phyloP scores from a whole-genome alignment of 257 asterid genomes.

The Schizonepeta tenuifolia region DNA sequence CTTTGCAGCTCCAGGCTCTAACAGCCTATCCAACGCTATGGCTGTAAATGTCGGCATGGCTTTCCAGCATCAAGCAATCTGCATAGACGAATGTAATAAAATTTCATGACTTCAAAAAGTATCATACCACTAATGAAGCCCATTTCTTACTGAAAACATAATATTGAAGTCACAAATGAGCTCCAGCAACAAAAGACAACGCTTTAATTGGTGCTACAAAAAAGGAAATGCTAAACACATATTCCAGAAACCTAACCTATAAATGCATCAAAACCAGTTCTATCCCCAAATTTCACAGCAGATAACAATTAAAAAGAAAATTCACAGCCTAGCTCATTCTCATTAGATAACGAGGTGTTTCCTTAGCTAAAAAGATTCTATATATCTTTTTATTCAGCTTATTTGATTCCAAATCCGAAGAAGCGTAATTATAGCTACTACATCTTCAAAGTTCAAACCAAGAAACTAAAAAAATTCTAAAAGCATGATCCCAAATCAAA shows the following conservation, averaged over 20 bases:
- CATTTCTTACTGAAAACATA: conserved; percentile 12
- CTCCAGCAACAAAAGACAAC: conserved; percentile 9
- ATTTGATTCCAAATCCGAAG: not conserved
- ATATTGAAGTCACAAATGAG: conserved; percentile 10
- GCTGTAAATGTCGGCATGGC: conserved; percentile 89
- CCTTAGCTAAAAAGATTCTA: not conserved
- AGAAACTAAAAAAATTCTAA: not conserved
- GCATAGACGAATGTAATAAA: conserved; percentile 30
- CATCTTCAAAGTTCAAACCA: conserved; percentile 22
- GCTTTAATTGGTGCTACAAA: not conserved
- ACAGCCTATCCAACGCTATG: conserved; percentile 74
- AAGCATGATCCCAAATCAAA: conserved; percentile 16
- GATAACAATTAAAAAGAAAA: conserved; percentile 3
- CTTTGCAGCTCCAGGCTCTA: conserved; percentile 65
- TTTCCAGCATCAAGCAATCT: conserved; percentile 58
- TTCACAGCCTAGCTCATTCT: conserved; percentile 10
- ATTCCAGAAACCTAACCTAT: conserved; percentile 7
- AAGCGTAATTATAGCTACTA: not conserved
- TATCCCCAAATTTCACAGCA: conserved; percentile 7
- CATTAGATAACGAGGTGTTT: not conserved
- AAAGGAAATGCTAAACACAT: not conserved
- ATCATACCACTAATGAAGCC: conserved; percentile 9
- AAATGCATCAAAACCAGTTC: conserved; percentile 18
- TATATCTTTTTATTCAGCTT: not conserved
- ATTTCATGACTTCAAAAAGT: conserved; percentile 19